A percentile compares a stretch with the other conserved stretches of the same genome.
Conservation (phyloP, 2,329 filamentous ascomycete species). For the Magnaporthiopsis incrustans region DNA sequence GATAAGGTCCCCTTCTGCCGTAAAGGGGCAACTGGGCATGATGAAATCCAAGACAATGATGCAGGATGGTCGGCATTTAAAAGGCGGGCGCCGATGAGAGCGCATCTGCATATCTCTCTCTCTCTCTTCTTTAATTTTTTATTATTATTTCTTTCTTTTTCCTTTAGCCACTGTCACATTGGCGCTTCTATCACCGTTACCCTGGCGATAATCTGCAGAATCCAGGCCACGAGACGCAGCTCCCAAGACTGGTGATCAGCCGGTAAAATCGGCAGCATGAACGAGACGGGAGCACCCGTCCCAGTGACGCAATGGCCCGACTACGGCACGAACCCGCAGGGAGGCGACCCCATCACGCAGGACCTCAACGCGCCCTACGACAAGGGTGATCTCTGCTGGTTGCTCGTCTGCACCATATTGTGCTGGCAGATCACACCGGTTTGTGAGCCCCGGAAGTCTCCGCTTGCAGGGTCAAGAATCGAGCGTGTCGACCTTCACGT, state of each 20-base stretch:
- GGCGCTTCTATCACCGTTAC: no score
- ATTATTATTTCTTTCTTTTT: no score
- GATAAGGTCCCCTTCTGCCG: neutral
- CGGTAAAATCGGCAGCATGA: neutral
- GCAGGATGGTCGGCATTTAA: neutral
- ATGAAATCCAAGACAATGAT: neutral
- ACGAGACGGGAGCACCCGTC: neutral
- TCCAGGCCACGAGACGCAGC: neutral
- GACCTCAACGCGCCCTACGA: constrained; percentile 14
- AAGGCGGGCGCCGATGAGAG: neutral
- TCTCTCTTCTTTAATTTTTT: neutral
- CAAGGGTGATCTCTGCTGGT: constrained; percentile 3
- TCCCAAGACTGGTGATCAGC: no score
- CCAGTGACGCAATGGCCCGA: neutral
- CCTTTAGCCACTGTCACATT: no score
- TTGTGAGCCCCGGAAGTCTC: neutral
- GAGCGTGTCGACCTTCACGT: no score
- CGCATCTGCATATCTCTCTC: neutral
- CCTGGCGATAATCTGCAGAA: no score
- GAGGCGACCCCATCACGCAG: constrained; percentile 7
- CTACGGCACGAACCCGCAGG: neutral
- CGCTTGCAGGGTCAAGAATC: no score
- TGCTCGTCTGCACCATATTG: constrained; percentile 1
- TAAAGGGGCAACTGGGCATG: neutral
- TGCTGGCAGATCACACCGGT: neutral